phyloP scores from a whole-genome alignment of 331 rosid species.

The Spiraea crenata region DNA sequence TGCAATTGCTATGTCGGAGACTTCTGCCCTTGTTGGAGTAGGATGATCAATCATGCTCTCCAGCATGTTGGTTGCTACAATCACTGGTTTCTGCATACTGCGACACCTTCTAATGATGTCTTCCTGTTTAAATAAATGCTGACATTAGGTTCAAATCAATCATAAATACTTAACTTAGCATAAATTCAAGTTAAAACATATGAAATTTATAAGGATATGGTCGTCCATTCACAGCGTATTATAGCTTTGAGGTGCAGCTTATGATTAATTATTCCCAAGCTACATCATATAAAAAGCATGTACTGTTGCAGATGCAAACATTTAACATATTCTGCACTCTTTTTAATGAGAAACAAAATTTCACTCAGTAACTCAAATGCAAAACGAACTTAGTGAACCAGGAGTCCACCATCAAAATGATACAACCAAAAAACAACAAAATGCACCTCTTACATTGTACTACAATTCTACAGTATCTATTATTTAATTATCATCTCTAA shows the following conservation, averaged over 20 bases:
- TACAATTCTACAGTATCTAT: background rate
- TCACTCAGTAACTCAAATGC: too few species aligned
- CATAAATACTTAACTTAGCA: background rate
- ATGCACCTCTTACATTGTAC: too few species aligned
- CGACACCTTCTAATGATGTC: constrained; percentile 83
- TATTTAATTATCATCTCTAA: background rate
- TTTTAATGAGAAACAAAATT: too few species aligned
- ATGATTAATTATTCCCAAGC: background rate
- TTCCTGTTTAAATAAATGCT: constrained; percentile 56
- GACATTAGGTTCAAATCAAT: constrained; percentile 16
- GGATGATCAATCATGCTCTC: constrained; percentile 98
- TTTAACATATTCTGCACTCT: background rate
- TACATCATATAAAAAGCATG: background rate
- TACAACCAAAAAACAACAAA: too few species aligned
- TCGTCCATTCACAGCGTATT: background rate
- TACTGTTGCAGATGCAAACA: background rate
- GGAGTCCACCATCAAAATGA: too few species aligned
- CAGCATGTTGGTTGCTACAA: constrained; percentile 97
- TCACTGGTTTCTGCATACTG: constrained; percentile 82
- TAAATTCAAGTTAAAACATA: background rate
- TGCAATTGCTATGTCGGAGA: constrained; percentile 92
- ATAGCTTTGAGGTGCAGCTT: background rate
- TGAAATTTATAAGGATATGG: background rate
- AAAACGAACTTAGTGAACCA: too few species aligned
- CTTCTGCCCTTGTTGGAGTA: constrained; percentile 97